Conservation (phyloP, 2,329 filamentous ascomycete species). For the Fusarium sarcochroum region DNA sequence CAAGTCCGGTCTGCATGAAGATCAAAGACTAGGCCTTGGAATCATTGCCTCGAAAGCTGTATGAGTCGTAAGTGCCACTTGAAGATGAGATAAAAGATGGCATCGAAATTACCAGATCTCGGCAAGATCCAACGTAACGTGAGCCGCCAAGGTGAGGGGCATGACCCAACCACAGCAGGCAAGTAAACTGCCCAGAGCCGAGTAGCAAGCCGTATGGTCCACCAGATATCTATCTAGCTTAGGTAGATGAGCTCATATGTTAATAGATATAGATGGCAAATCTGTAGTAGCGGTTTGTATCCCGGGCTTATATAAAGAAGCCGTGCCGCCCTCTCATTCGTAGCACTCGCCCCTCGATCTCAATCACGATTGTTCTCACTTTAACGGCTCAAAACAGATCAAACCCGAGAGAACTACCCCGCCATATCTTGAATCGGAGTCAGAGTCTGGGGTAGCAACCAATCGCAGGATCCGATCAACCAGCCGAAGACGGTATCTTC, state of each 20-base stretch:
- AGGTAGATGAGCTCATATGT: not conserved
- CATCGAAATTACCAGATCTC: not conserved
- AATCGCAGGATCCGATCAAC: slow-evolving; percentile 10
- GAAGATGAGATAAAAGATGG: slow-evolving; percentile 1
- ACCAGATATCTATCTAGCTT: slow-evolving; percentile 1
- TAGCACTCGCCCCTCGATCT: not conserved
- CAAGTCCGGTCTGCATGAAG: too few species aligned
- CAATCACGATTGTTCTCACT: not conserved
- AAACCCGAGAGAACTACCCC: slow-evolving; percentile 2
- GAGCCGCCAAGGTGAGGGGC: not conserved
- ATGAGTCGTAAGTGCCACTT: slow-evolving; percentile 15
- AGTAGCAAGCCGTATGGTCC: not conserved
- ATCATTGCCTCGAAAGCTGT: slow-evolving; percentile 6
- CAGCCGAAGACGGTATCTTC: slow-evolving; percentile 16
- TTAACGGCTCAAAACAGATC: not conserved
- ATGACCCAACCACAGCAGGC: not conserved
- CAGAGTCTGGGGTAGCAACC: slow-evolving; percentile 26
- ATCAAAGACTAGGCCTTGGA: not conserved
- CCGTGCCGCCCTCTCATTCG: not conserved
- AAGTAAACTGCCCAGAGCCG: slow-evolving; percentile 7
- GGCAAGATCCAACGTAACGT: not conserved
- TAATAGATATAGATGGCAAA: not conserved
- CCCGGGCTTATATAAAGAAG: not conserved
- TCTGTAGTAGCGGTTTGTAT: not conserved
- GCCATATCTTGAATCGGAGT: slow-evolving; percentile 1